Evolutionary conservation across 495 filamentous ascomycete genomes (phyloP).

Genomic region (Hyaloscypha variabilis): DNA sequence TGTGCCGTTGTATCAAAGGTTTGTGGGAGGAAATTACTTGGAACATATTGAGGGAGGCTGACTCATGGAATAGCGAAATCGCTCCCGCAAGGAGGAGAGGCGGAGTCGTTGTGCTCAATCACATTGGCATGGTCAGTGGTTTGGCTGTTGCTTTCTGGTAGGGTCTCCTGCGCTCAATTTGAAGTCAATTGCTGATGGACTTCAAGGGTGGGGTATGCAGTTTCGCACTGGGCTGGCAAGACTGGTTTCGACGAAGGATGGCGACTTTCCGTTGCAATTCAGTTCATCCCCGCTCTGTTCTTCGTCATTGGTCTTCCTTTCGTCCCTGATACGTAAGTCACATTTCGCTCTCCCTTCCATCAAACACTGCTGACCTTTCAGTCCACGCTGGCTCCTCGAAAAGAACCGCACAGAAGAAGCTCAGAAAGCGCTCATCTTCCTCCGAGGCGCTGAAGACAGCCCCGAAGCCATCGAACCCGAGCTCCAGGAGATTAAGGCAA

Average conservation of each 20-base stretch:
- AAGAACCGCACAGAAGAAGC: conserved; percentile 52
- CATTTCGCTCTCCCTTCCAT: background rate
- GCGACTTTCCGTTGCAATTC: conserved; percentile 47
- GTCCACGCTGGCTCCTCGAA: conserved; percentile 64
- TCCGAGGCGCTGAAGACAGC: conserved; percentile 59
- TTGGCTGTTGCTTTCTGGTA: conserved; percentile 57
- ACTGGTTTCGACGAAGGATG: conserved; percentile 49
- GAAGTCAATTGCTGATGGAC: background rate
- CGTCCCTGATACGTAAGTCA: conserved; percentile 27
- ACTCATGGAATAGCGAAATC: conserved; percentile 49
- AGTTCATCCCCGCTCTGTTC: conserved; percentile 44
- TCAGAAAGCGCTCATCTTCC: conserved; percentile 48
- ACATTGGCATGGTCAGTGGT: conserved; percentile 57
- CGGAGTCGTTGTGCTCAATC: conserved; percentile 58
- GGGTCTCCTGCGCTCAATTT: conserved; percentile 1
- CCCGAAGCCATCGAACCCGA: conserved; percentile 70
- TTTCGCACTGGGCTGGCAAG: conserved; percentile 46
- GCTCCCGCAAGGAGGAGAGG: conserved; percentile 53
- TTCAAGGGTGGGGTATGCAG: conserved; percentile 34
- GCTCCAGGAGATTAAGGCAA: conserved; percentile 72
- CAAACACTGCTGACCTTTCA: conserved; percentile 22
- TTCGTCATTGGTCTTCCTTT: conserved; percentile 45
- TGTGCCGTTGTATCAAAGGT: conserved; percentile 62
- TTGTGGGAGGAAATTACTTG: conserved; percentile 1
- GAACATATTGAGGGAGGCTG: conserved; percentile 1